Evolutionary conservation across 1,139 yeast species (phyloP).

Genomic region (Pichia kudriavzevii): DNA sequence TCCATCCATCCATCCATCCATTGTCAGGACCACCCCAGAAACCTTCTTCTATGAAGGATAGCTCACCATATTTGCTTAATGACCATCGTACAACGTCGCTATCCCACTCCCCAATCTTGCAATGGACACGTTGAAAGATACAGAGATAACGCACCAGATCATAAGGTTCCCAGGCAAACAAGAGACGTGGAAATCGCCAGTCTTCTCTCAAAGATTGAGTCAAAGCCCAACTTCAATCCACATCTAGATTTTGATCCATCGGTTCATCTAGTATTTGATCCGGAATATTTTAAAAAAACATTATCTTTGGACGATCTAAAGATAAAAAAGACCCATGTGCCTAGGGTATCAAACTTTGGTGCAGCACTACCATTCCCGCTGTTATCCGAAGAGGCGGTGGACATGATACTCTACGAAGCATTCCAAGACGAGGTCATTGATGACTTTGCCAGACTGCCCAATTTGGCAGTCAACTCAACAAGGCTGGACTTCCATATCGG

Average conservation of each 20-base stretch:
- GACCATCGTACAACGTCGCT: too few species aligned
- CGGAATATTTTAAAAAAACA: slow-evolving; percentile 31
- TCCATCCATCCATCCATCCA: too few species aligned
- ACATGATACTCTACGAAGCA: slow-evolving; percentile 32
- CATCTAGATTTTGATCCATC: slow-evolving; percentile 35
- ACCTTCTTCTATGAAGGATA: too few species aligned
- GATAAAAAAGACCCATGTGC: slow-evolving; percentile 29
- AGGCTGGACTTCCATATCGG: slow-evolving; percentile 28
- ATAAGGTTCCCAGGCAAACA: slow-evolving; percentile 26
- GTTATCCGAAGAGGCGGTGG: slow-evolving; percentile 30
- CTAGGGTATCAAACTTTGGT: slow-evolving; percentile 27
- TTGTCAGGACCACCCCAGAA: too few species aligned
- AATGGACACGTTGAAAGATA: slow-evolving; percentile 24
- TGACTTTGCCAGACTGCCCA: slow-evolving; percentile 28
- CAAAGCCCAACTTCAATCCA: slow-evolving; percentile 16
- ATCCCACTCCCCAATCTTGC: too few species aligned
- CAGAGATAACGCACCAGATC: slow-evolving; percentile 19
- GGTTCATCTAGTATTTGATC: slow-evolving; percentile 37
- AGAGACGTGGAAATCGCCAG: slow-evolving; percentile 3
- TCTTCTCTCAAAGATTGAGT: slow-evolving; percentile 1
- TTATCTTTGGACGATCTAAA: slow-evolving; percentile 34
- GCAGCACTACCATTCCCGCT: slow-evolving; percentile 32
- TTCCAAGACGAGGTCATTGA: slow-evolving; percentile 25
- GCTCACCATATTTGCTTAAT: too few species aligned
- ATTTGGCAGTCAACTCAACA: slow-evolving; percentile 27